phyloP scores from a whole-genome alignment of 192 early-diverging fungal species.

The Coemansia sp. region DNA sequence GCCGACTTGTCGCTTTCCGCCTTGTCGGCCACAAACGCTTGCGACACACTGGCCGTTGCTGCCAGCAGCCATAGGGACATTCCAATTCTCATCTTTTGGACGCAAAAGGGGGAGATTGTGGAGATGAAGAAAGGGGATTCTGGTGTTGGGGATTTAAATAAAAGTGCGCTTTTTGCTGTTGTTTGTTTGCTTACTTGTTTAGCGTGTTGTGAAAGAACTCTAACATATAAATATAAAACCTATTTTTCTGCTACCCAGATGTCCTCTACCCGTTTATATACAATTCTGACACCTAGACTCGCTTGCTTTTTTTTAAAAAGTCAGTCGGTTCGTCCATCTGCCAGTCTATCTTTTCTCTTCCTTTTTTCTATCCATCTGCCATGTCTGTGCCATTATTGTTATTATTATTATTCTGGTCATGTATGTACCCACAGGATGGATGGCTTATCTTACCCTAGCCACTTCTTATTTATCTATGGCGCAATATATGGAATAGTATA shows the following conservation, averaged over 20 bases:
- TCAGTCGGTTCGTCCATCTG: neutral
- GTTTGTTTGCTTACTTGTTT: neutral
- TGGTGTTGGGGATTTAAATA: neutral
- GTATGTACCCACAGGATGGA: neutral
- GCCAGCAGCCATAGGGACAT: neutral
- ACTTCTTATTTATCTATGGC: neutral
- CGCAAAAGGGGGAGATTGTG: neutral
- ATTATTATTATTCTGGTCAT: neutral
- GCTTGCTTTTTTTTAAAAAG: too few relatives aligned
- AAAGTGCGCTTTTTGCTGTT: neutral
- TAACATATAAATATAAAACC: too few relatives aligned
- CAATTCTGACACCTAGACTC: too few relatives aligned
- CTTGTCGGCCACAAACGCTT: neutral
- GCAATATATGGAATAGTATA: neutral
- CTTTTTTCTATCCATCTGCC: neutral
- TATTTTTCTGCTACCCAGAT: too few relatives aligned
- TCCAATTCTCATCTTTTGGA: slow-evolving; percentile 7
- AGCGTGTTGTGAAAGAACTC: neutral
- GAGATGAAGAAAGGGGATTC: neutral
- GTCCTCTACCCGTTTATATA: too few relatives aligned
- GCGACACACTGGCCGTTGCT: neutral
- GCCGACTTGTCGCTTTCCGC: neutral
- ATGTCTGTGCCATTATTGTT: neutral
- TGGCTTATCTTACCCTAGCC: neutral
- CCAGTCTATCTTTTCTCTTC: neutral